Percentiles rank a stretch among this genome's conserved stretches.
phyloP scores from a whole-genome alignment of 2,329 filamentous ascomycete genomes.

The Leptographium flavum region DNA sequence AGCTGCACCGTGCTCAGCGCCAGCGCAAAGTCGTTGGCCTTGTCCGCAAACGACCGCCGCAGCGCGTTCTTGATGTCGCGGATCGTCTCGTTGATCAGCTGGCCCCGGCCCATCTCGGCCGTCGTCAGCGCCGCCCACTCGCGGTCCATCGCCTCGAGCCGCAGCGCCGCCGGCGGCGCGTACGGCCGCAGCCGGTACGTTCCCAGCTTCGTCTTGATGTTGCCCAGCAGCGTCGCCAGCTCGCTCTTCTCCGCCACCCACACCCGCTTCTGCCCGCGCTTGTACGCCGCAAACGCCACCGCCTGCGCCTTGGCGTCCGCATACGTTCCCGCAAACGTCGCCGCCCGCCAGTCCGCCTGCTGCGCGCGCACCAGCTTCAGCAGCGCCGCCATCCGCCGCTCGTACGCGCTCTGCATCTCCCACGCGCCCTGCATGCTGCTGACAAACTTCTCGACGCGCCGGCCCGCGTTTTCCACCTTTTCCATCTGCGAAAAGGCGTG shows the following conservation, averaged over 20 bases:
- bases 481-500: conserved; percentile 99
- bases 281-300: conserved; percentile 72
- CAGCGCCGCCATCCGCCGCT: conserved; percentile 76
- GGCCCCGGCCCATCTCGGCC: conserved; percentile 75
- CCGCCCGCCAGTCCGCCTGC: conserved; percentile 59
- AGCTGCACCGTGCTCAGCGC: conserved; percentile 89
- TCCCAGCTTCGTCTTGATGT: conserved; percentile 97
- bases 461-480: conserved; percentile 91
- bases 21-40: conserved; percentile 94
- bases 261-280: conserved; percentile 74
- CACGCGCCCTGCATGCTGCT: conserved; percentile 98
- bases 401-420: conserved; percentile 98
- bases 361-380: conserved; percentile 62
- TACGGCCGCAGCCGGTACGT: conserved; percentile 89
- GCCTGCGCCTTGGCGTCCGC: conserved; percentile 81
- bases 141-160: conserved; percentile 65
- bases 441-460: conserved; percentile 95
- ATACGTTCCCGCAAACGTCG: conserved; percentile 84
- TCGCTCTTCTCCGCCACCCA: conserved; percentile 99
- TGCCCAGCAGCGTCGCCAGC: conserved; percentile 78
- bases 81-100: conserved; percentile 95
- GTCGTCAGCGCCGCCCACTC: conserved; percentile 72
- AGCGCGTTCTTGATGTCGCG: conserved; percentile 96
- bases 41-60: conserved; percentile 86
- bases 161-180: conserved; percentile 72